phyloP scores from a whole-genome alignment of 768 basidiomycete genomes.

The Hypholoma fasciculare region DNA sequence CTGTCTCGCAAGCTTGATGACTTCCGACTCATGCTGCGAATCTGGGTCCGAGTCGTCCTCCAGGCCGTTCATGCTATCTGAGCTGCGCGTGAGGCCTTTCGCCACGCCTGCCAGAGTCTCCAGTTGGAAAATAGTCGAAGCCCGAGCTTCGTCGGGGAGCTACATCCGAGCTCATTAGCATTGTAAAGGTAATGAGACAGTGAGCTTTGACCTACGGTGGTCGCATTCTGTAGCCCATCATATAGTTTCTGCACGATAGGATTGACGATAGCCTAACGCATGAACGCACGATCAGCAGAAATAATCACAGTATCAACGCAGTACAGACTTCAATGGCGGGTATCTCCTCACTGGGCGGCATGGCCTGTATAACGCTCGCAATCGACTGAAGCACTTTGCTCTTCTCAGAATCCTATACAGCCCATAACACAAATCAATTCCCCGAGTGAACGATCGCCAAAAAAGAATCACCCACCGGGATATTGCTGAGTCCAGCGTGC shows the following conservation, averaged over 20 bases:
- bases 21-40: slow-evolving; percentile 48
- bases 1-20: slow-evolving; percentile 58
- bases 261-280: slow-evolving; percentile 62
- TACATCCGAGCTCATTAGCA: slow-evolving; percentile 23
- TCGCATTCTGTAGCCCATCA: slow-evolving; percentile 57
- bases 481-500: slow-evolving; percentile 70
- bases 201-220: slow-evolving; percentile 39
- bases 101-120: slow-evolving; percentile 84
- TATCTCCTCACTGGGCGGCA: slow-evolving; percentile 78
- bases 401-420: slow-evolving; percentile 73
- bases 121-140: slow-evolving; percentile 66
- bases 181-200: background rate
- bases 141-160: slow-evolving; percentile 75
- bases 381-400: slow-evolving; percentile 91
- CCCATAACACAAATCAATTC: background rate
- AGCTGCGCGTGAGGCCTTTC: slow-evolving; percentile 79
- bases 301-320: background rate
- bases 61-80: slow-evolving; percentile 62
- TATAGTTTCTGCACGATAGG: slow-evolving; percentile 73
- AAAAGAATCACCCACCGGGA: slow-evolving; percentile 56
- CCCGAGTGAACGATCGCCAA: background rate
- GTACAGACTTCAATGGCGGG: slow-evolving; percentile 67
- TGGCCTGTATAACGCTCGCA: slow-evolving; percentile 89
- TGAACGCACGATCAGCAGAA: slow-evolving; percentile 1
- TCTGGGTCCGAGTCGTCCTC: slow-evolving; percentile 58